These are phyloP conservation scores for Magnusiomyces sp. DNA, from an alignment of 1,139 yeast species.

Conservation along the genomic window DNA sequence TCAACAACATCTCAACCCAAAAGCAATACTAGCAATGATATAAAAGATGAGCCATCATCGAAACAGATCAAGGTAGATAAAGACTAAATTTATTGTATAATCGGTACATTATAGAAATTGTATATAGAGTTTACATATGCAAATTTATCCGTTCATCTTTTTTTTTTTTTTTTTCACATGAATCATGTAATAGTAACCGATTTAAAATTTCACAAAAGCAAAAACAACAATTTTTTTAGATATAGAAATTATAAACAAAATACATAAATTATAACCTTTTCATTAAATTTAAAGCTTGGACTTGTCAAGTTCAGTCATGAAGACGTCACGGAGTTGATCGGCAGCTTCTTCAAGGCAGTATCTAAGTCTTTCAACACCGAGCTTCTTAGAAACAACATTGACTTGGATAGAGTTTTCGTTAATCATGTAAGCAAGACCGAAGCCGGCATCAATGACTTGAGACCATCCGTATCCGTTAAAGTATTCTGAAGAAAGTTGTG, in stretches of 20 bases:
- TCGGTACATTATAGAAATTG: background rate
- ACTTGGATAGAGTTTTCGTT: conserved; percentile 80
- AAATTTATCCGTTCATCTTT: background rate
- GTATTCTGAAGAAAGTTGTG: conserved; percentile 81
- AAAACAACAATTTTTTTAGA: no score
- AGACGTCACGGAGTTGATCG: conserved; percentile 66
- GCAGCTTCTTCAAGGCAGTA: conserved; percentile 72
- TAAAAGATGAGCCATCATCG: background rate
- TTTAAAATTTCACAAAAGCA: no score
- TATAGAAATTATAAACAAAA: no score
- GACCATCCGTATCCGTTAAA: conserved; percentile 97
- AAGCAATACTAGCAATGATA: background rate
- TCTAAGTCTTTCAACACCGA: conserved; percentile 58
- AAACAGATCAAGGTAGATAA: background rate
- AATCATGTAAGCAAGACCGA: conserved; percentile 90
- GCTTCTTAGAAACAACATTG: conserved; percentile 72
- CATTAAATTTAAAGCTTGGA: conserved; percentile 33
- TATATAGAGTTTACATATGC: background rate
- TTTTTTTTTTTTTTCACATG: background rate
- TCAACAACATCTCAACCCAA: conserved; percentile 1
- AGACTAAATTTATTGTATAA: background rate
- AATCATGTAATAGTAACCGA: no score
- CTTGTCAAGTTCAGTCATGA: conserved; percentile 33
- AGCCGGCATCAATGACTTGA: conserved; percentile 89
- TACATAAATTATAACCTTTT: no score